These are phyloP conservation scores for Symbiotaphrina buchneri DNA, from an alignment of 495 filamentous ascomycete species.

Conservation along the genomic window DNA sequence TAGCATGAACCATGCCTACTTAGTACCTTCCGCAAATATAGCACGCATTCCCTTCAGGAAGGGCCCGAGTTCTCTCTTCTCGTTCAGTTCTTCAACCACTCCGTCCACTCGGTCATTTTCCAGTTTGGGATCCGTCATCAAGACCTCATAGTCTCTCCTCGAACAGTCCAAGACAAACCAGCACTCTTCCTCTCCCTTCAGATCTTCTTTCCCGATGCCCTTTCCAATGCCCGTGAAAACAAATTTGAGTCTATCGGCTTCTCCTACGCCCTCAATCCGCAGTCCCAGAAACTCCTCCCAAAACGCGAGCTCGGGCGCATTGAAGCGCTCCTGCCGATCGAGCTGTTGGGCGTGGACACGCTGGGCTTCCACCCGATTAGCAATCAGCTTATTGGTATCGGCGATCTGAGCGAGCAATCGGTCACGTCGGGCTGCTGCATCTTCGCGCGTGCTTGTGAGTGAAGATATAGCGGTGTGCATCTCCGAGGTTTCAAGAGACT, in stretches of 20 bases:
- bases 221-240: slow-evolving; percentile 51
- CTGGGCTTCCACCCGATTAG: slow-evolving; percentile 35
- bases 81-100: slow-evolving; percentile 57
- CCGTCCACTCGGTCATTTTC: slow-evolving; percentile 48
- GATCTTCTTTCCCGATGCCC: slow-evolving; percentile 33
- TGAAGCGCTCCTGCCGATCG: slow-evolving; percentile 61
- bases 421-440: slow-evolving; percentile 48
- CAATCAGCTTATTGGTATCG: slow-evolving; percentile 46
- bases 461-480: slow-evolving; percentile 62
- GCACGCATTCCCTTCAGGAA: slow-evolving; percentile 87
- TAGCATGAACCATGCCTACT: too few species aligned
- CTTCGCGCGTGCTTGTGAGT: slow-evolving; percentile 54
- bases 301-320: slow-evolving; percentile 81
- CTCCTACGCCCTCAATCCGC: slow-evolving; percentile 73
- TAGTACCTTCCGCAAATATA: slow-evolving; percentile 43
- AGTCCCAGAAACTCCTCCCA: slow-evolving; percentile 83
- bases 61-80: slow-evolving; percentile 55
- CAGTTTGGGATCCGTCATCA: slow-evolving; percentile 54
- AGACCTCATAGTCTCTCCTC: slow-evolving; percentile 63
- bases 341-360: slow-evolving; percentile 38
- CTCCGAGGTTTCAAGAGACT: slow-evolving; percentile 68
- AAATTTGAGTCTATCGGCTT: slow-evolving; percentile 72
- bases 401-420: slow-evolving; percentile 55
- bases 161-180: slow-evolving; percentile 81
- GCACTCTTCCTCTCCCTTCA: slow-evolving; percentile 70